Evolutionary conservation across 345 rosid species (phyloP).

Genomic region (Eucalyptus shirleyi): DNA sequence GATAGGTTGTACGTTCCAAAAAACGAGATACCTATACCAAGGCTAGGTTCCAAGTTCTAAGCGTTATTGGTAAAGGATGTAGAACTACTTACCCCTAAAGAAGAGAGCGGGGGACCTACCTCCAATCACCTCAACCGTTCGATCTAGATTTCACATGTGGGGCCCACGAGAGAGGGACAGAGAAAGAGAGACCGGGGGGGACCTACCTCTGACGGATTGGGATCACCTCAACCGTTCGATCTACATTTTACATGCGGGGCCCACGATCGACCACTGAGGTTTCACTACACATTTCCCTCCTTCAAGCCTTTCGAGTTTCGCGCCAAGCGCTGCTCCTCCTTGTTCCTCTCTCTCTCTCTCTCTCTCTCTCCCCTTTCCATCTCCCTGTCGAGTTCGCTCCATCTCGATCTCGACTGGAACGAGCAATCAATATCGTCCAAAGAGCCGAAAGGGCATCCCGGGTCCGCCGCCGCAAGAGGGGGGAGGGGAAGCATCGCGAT

Average conservation of each 20-base stretch:
- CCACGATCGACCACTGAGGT: not conserved
- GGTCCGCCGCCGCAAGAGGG: not conserved
- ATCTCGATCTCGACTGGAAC: not conserved
- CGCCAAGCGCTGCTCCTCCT: not conserved
- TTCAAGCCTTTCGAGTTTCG: not conserved
- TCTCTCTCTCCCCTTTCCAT: not conserved
- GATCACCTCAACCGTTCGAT: not conserved
- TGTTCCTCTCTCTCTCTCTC: not conserved
- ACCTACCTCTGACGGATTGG: not conserved
- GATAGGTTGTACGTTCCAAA: fast-evolving
- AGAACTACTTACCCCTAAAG: too few relatives aligned
- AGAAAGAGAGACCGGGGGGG: too few relatives aligned
- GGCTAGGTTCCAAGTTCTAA: too few relatives aligned
- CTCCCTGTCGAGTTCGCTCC: not conserved
- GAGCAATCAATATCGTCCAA: not conserved
- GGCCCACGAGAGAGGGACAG: too few relatives aligned
- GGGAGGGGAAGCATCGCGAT: not conserved
- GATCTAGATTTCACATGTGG: too few relatives aligned
- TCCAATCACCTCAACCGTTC: too few relatives aligned
- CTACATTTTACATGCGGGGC: not conserved
- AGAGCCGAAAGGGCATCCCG: not conserved
- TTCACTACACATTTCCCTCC: not conserved
- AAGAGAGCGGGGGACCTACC: too few relatives aligned
- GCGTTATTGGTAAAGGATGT: too few relatives aligned
- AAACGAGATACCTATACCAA: fast-evolving